Conservation (phyloP, 2,329 filamentous ascomycete genomes). For the Rutstroemia sp. region DNA sequence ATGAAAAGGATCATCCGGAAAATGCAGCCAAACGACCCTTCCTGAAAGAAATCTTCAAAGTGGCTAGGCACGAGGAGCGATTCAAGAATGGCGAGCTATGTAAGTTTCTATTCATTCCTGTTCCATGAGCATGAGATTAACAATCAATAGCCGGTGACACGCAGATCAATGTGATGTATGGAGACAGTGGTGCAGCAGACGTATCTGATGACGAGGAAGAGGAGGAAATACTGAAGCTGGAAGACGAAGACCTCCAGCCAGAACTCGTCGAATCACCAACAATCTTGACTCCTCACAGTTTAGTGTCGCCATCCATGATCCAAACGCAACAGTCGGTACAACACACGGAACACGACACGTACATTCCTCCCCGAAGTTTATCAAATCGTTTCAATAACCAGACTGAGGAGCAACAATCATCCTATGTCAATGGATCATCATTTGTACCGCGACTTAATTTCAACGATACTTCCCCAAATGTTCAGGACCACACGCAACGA, state of each 20-base stretch:
- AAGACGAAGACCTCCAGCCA: constrained; percentile 20
- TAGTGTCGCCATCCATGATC: background rate
- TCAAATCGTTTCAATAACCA: background rate
- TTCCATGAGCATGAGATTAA: background rate
- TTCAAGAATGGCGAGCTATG: constrained; percentile 51
- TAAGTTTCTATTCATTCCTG: constrained; percentile 28
- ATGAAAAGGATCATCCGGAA: constrained; percentile 44
- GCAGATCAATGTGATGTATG: constrained; percentile 18
- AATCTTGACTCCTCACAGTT: constrained; percentile 7
- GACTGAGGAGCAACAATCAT: background rate
- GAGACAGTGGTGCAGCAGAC: constrained; percentile 12
- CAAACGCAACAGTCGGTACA: constrained; percentile 12
- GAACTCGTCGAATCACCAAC: constrained; percentile 19
- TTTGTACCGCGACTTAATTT: constrained; percentile 9
- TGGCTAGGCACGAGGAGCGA: constrained; percentile 49
- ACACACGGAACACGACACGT: constrained; percentile 11
- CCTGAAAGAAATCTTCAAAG: constrained; percentile 54
- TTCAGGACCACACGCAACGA: constrained; percentile 15
- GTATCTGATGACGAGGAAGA: constrained; percentile 19
- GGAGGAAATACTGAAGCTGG: constrained; percentile 11
- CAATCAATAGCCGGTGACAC: constrained; percentile 13
- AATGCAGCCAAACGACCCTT: constrained; percentile 49
- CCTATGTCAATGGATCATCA: background rate
- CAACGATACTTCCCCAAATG: constrained; percentile 12
- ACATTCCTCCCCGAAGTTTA: constrained; percentile 2